These are phyloP conservation scores for Crotalaria pallida DNA, from an alignment of 306 rosid genomes.

Conservation along the genomic window DNA sequence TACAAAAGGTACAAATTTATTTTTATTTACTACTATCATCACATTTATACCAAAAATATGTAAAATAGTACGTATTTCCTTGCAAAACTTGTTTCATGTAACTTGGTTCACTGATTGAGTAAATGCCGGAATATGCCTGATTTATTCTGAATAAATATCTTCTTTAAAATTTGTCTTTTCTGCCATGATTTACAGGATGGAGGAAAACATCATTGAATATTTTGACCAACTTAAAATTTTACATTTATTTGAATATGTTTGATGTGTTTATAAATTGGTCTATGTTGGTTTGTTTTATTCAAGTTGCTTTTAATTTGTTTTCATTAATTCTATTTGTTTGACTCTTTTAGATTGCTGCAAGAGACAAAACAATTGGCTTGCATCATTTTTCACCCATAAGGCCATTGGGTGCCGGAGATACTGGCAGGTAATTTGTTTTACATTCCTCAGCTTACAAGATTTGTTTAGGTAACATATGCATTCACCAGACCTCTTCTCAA, in stretches of 20 bases:
- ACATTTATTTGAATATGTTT: slow-evolving; percentile 1
- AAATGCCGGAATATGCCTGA: neutral
- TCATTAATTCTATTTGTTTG: slow-evolving; percentile 12
- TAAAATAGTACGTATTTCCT: neutral
- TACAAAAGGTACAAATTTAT: slow-evolving; percentile 57
- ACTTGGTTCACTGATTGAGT: neutral
- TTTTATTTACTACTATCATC: slow-evolving; percentile 15
- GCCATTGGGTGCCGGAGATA: slow-evolving; percentile 92
- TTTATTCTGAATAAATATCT: neutral
- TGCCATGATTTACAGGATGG: neutral
- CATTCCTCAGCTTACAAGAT: neutral
- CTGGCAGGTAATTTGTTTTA: slow-evolving; percentile 68
- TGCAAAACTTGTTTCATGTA: neutral
- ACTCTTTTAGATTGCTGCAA: slow-evolving; percentile 44
- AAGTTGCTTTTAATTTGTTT: neutral
- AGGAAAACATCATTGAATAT: neutral
- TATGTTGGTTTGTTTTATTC: neutral
- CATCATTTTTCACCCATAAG: slow-evolving; percentile 77
- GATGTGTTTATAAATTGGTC: neutral
- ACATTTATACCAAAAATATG: neutral
- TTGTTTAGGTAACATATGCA: neutral
- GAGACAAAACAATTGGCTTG: slow-evolving; percentile 65
- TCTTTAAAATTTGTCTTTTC: neutral
- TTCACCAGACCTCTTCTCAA: neutral
- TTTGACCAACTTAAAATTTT: neutral